These are phyloP conservation scores for Debaryomyces nepalensis DNA, from an alignment of 1,139 yeast species.

Conservation along the genomic window DNA sequence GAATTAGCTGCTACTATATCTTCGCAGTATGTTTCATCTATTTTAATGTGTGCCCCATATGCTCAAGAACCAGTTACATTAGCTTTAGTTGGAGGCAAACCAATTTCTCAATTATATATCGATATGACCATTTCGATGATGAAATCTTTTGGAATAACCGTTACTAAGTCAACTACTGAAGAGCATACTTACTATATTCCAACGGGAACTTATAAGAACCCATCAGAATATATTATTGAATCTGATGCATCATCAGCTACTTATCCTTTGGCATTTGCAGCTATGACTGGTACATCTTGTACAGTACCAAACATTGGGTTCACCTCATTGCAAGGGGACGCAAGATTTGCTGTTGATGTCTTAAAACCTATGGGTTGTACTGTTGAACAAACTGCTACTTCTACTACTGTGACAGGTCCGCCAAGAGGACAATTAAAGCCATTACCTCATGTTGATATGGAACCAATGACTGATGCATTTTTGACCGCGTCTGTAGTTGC, in stretches of 20 bases:
- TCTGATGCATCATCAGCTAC: constrained; percentile 99
- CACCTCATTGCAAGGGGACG: constrained; percentile 94
- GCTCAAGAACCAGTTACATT: constrained; percentile 88
- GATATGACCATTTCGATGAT: constrained; percentile 98
- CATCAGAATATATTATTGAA: constrained; percentile 84
- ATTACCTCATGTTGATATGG: constrained; percentile 86
- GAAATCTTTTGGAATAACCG: constrained; percentile 85
- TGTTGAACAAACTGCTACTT: constrained; percentile 78
- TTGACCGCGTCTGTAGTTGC: constrained; percentile 97
- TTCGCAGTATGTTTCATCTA: constrained; percentile 95
- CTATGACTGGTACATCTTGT: constrained; percentile 92
- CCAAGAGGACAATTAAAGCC: constrained; percentile 69
- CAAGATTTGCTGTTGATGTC: constrained; percentile 93
- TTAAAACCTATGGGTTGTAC: constrained; percentile 93
- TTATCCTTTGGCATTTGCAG: constrained; percentile 96
- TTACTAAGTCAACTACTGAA: constrained; percentile 71
- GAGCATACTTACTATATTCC: constrained; percentile 90
- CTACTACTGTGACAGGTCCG: constrained; percentile 94
- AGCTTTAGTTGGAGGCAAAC: constrained; percentile 92
- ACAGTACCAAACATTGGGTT: constrained; percentile 95
- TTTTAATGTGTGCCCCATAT: constrained; percentile 97
- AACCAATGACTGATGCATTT: constrained; percentile 99
- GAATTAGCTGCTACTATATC: constrained; percentile 96
- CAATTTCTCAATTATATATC: constrained; percentile 92
- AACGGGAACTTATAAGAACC: constrained; percentile 76